A percentile compares a stretch with the other conserved stretches of the same genome.
Conservation (phyloP, 2,329 filamentous ascomycete genomes). For the Clonostachys rosea region DNA sequence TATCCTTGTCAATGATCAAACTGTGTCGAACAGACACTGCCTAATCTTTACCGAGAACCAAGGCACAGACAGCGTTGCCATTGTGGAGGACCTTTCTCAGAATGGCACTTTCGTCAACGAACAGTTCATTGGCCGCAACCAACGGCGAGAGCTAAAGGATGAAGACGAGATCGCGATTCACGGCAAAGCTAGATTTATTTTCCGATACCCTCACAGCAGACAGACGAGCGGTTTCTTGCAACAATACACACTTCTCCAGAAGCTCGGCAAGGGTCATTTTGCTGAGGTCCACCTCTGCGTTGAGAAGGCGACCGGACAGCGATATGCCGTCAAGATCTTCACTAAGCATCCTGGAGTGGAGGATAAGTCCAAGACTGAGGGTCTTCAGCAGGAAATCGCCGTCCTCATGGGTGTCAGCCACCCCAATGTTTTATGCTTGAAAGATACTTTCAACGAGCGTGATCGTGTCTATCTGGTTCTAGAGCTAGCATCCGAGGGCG, state of each 20-base stretch:
- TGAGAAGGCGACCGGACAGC: slow-evolving; percentile 75
- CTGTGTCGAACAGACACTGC: slow-evolving; percentile 84
- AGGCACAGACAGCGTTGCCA: slow-evolving; percentile 56
- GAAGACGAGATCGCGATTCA: slow-evolving; percentile 88
- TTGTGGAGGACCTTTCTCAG: slow-evolving; percentile 89
- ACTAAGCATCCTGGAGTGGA: slow-evolving; percentile 79
- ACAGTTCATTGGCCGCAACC: slow-evolving; percentile 84
- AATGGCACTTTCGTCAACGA: slow-evolving; percentile 98
- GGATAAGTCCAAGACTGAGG: slow-evolving; percentile 78
- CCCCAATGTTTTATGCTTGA: slow-evolving; percentile 85
- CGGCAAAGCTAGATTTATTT: slow-evolving; percentile 81
- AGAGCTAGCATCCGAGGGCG: slow-evolving; percentile 86
- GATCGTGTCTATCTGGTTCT: slow-evolving; percentile 89
- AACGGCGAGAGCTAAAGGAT: slow-evolving; percentile 81
- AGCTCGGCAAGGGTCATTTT: slow-evolving; percentile 92
- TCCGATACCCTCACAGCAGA: slow-evolving; percentile 77
- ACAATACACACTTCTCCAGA: slow-evolving; percentile 79
- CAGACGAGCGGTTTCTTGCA: slow-evolving; percentile 76
- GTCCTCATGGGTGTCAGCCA: slow-evolving; percentile 97
- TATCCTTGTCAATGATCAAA: slow-evolving; percentile 68
- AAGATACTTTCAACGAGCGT: slow-evolving; percentile 89
- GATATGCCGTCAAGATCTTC: slow-evolving; percentile 93
- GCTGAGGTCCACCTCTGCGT: slow-evolving; percentile 89
- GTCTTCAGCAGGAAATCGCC: slow-evolving; percentile 91
- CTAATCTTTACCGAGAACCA: slow-evolving; percentile 61